phyloP scores from a whole-genome alignment of 192 early-diverging fungal genomes.

The Entomortierella lignicola region DNA sequence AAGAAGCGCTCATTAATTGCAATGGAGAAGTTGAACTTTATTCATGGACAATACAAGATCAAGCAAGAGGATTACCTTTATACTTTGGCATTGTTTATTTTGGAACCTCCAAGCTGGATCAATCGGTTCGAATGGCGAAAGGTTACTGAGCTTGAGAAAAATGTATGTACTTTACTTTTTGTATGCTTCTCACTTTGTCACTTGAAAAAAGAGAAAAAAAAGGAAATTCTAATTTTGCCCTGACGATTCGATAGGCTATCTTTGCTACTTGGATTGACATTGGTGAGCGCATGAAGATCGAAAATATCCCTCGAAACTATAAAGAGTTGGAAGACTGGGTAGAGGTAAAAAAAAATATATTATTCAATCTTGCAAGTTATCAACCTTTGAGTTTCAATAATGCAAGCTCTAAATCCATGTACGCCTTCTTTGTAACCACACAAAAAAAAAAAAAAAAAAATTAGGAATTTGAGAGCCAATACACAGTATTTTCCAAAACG shows the following conservation, averaged over 20 bases:
- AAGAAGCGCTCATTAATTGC: slow-evolving; percentile 15
- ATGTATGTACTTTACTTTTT: slow-evolving; percentile 25
- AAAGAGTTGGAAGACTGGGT: background rate
- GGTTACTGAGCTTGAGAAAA: slow-evolving; percentile 54
- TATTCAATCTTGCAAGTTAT: too few species aligned
- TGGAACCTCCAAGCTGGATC: slow-evolving; percentile 46
- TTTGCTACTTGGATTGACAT: background rate
- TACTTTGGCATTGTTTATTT: slow-evolving; percentile 50
- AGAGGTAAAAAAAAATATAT: too few species aligned
- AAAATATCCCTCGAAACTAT: background rate
- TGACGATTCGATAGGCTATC: background rate
- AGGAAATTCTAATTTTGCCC: background rate
- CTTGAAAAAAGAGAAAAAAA: too few species aligned
- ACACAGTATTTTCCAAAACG: slow-evolving; percentile 3
- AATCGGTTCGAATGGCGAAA: slow-evolving; percentile 54
- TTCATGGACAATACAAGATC: slow-evolving; percentile 60
- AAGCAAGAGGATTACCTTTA: slow-evolving; percentile 59
- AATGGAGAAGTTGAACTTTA: slow-evolving; percentile 52
- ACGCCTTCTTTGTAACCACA: background rate
- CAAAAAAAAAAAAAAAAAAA: slow-evolving; percentile 4
- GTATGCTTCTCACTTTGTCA: too few species aligned
- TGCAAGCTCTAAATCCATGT: too few species aligned
- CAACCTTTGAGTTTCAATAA: too few species aligned
- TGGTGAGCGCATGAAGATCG: background rate
- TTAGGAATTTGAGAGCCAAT: background rate